Conservation (phyloP, 805 yeast species). For the Kodamaea nitidulidarum region DNA sequence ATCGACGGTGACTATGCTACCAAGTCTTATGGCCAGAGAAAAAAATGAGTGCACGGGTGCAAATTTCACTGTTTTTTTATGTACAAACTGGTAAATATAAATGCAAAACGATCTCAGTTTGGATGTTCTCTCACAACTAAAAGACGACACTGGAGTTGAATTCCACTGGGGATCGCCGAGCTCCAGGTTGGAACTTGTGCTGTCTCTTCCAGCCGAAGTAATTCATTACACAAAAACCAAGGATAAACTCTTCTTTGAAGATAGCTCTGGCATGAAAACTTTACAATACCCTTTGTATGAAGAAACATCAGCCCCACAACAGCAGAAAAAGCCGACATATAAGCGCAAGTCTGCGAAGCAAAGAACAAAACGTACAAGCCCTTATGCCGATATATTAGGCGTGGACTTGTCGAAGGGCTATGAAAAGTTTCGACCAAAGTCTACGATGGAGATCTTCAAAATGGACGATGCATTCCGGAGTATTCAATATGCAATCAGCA, state of each 20-base stretch:
- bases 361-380: constrained; percentile 6
- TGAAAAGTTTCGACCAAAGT: constrained; percentile 11
- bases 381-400: constrained; percentile 15
- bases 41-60: neutral
- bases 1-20: constrained; percentile 71
- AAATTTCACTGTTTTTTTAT: constrained; percentile 14
- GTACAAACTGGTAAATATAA: constrained; percentile 17
- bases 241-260: constrained; percentile 5
- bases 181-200: neutral
- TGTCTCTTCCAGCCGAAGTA: constrained; percentile 2
- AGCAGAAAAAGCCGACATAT: constrained; percentile 5
- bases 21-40: constrained; percentile 58
- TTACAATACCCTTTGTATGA: neutral
- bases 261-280: constrained; percentile 7
- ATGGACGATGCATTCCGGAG: constrained; percentile 15
- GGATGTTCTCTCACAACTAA: constrained; percentile 68
- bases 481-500: constrained; percentile 10
- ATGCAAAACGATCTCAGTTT: constrained; percentile 52
- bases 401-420: constrained; percentile 17
- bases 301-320: neutral
- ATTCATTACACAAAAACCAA: constrained; percentile 5
- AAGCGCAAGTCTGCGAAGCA: constrained; percentile 6
- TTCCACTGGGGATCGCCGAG: neutral
- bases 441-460: constrained; percentile 12
- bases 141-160: constrained; percentile 40